These are phyloP conservation scores for Kodamaea kaohsiungensis DNA, from an alignment of 805 yeast species.

Conservation along the genomic window DNA sequence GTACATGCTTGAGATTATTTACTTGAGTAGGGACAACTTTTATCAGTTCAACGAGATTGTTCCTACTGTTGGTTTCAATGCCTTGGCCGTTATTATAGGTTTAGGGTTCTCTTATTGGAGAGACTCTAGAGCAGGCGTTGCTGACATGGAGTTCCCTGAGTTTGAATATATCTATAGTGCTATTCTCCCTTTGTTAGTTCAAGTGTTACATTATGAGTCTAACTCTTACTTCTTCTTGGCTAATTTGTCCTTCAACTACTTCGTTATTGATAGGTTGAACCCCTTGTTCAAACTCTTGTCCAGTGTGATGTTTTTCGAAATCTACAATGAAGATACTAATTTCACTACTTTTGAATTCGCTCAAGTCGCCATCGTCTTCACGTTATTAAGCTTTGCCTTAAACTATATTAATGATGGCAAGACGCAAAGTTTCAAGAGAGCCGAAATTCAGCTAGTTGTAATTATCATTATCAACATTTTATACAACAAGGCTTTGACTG, in stretches of 20 bases:
- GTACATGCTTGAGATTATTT: conserved; percentile 33
- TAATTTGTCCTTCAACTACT: conserved; percentile 39
- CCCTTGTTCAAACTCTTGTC: conserved; percentile 29
- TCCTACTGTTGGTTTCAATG: conserved; percentile 33
- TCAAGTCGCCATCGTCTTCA: conserved; percentile 26
- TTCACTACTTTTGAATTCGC: conserved; percentile 21
- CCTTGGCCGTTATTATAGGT: conserved; percentile 32
- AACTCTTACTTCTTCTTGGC: conserved; percentile 26
- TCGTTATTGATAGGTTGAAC: conserved; percentile 31
- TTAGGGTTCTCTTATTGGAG: conserved; percentile 25
- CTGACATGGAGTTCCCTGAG: conserved; percentile 29
- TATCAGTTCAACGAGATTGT: conserved; percentile 19
- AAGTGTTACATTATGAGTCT: conserved; percentile 18
- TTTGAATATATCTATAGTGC: conserved; percentile 38
- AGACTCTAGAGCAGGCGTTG: conserved; percentile 18
- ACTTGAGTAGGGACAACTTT: conserved; percentile 19
- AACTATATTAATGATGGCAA: conserved; percentile 27
- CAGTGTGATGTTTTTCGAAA: conserved; percentile 30
- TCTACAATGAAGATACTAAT: conserved; percentile 28
- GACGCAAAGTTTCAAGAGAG: conserved; percentile 26
- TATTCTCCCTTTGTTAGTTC: conserved; percentile 31
- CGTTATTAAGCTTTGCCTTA: conserved; percentile 23
- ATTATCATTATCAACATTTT: conserved; percentile 29
- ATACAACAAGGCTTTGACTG: conserved; percentile 14
- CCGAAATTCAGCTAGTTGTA: conserved; percentile 39